Percentiles rank a stretch among this genome's conserved stretches.
Conservation (phyloP, 306 rosid species). For the Cucurbita argyrosperma region DNA sequence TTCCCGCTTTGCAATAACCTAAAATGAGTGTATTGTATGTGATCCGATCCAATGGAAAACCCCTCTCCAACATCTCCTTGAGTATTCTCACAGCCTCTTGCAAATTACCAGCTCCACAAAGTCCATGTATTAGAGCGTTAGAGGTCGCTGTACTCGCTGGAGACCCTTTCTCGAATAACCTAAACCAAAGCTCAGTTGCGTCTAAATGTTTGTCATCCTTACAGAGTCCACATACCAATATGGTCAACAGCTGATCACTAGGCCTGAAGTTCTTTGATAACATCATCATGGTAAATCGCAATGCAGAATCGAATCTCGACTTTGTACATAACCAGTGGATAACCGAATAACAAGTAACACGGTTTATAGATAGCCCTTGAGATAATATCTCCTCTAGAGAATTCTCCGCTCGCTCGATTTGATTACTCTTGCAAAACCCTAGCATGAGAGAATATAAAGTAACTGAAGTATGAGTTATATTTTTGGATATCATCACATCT, state of each 20-base stretch:
- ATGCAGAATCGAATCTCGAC: slow-evolving; percentile 36
- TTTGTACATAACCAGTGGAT: slow-evolving; percentile 29
- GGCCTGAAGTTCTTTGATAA: slow-evolving; percentile 41
- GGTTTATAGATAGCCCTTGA: slow-evolving; percentile 25
- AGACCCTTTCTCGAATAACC: slow-evolving; percentile 33
- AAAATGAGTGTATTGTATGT: slow-evolving; percentile 58
- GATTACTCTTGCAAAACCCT: slow-evolving; percentile 38
- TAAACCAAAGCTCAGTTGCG: slow-evolving; percentile 60
- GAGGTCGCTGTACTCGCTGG: slow-evolving; percentile 44
- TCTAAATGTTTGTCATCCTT: slow-evolving; percentile 33
- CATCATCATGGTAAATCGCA: slow-evolving; percentile 25
- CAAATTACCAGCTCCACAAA: slow-evolving; percentile 36
- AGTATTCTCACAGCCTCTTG: slow-evolving; percentile 22
- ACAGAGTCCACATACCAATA: slow-evolving; percentile 47
- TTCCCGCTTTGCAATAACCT: slow-evolving; percentile 44
- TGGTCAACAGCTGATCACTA: slow-evolving; percentile 41
- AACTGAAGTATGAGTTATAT: slow-evolving; percentile 40
- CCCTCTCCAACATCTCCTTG: slow-evolving; percentile 41
- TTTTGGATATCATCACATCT: slow-evolving; percentile 47
- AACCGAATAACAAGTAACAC: slow-evolving; percentile 34
- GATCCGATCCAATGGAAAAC: slow-evolving; percentile 36
- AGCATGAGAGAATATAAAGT: slow-evolving; percentile 44
- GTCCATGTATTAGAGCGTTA: slow-evolving; percentile 57
- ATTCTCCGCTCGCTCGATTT: slow-evolving; percentile 35
- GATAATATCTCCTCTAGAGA: slow-evolving; percentile 23